Conservation (phyloP, 352 stramenopile species). For the Peronospora destructor region DNA sequence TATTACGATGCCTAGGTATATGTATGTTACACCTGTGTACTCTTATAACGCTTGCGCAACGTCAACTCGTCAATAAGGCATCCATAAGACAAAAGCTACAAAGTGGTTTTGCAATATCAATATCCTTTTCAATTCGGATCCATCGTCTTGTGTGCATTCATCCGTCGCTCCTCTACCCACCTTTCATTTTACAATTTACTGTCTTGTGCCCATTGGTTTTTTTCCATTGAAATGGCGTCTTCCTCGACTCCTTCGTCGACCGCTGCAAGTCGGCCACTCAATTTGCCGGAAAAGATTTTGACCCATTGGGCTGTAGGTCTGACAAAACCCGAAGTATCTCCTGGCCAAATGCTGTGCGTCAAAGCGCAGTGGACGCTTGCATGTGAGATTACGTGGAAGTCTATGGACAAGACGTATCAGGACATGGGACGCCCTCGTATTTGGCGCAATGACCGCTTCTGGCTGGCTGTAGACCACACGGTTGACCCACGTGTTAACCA, state of each 20-base stretch:
- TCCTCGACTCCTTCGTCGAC: conserved; percentile 2
- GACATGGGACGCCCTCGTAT: conserved; percentile 64
- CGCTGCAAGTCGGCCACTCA: conserved; percentile 47
- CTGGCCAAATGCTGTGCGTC: conserved; percentile 75
- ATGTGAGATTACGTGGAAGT: conserved; percentile 74
- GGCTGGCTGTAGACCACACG: conserved; percentile 77
- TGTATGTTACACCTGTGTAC: not conserved
- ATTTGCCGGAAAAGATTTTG: conserved; percentile 79
- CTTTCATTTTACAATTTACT: conserved; percentile 20
- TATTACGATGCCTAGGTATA: too few species aligned
- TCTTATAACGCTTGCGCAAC: conserved; percentile 24
- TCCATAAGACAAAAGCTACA: too few species aligned
- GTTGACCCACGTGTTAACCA: conserved; percentile 75
- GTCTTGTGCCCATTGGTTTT: too few species aligned
- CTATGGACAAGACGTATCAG: conserved; percentile 79
- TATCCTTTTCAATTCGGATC: too few species aligned
- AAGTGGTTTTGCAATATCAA: not conserved
- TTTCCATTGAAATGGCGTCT: conserved; percentile 13
- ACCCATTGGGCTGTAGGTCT: conserved; percentile 40
- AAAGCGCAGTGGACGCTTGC: conserved; percentile 76
- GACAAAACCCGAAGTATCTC: conserved; percentile 35
- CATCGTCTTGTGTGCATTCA: too few species aligned
- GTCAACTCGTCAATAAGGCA: too few species aligned
- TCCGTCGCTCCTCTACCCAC: too few species aligned
- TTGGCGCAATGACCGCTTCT: conserved; percentile 67